Percentiles rank a stretch among this genome's conserved stretches.
These are phyloP conservation scores for Hygrocybe punicea DNA, from an alignment of 768 basidiomycete genomes.

Conservation along the genomic window DNA sequence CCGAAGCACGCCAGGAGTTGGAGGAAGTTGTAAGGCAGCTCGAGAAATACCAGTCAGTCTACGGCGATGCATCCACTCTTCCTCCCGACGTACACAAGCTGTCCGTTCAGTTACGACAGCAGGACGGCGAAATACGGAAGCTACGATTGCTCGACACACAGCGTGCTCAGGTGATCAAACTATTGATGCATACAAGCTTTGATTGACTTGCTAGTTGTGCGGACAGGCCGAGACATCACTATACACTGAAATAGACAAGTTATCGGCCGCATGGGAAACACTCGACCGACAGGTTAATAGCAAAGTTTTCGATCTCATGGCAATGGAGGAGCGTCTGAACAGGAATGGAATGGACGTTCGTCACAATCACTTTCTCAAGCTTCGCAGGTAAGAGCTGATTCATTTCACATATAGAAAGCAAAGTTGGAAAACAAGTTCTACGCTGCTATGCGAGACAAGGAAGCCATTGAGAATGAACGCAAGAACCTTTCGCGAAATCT, in stretches of 20 bases:
- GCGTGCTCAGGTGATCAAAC: conserved; percentile 53
- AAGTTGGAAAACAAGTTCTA: conserved; percentile 96
- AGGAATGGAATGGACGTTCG: conserved; percentile 44
- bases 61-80: conserved; percentile 50
- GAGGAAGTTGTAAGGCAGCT: conserved; percentile 46
- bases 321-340: conserved; percentile 66
- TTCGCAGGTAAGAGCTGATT: background rate
- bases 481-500: conserved; percentile 54
- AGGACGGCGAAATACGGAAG: conserved; percentile 64
- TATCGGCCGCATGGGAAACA: conserved; percentile 84
- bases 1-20: conserved; percentile 49
- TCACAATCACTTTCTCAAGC: background rate
- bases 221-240: conserved; percentile 69
- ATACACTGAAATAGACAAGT: conserved; percentile 78
- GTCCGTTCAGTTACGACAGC: conserved; percentile 52
- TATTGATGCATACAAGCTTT: background rate
- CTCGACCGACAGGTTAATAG: conserved; percentile 76
- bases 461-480: conserved; percentile 72
- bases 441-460: conserved; percentile 84
- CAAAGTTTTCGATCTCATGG: conserved; percentile 80
- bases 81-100: conserved; percentile 53
- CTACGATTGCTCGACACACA: conserved; percentile 64
- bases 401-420: conserved; percentile 61
- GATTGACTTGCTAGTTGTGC: conserved; percentile 3
- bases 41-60: conserved; percentile 57